phyloP scores from a whole-genome alignment of 179 eudicot genomes.

The Beta macrorhiza region DNA sequence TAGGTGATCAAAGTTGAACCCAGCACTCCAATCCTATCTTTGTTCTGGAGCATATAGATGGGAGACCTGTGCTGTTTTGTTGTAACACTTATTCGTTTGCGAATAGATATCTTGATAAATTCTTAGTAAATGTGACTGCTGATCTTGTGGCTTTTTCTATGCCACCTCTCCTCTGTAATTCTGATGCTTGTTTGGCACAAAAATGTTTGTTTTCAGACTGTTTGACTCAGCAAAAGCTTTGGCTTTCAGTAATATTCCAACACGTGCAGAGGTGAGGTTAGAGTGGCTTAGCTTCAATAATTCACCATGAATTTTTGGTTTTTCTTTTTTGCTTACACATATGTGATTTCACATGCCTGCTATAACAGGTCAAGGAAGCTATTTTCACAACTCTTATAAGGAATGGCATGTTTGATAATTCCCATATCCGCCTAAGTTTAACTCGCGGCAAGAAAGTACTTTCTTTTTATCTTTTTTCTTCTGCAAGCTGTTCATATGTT shows the following conservation, averaged over 20 bases:
- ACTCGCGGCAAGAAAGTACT: constrained; percentile 93
- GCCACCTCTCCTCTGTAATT: background rate
- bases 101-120: background rate
- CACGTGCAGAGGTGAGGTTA: constrained; percentile 69
- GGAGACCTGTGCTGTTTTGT: background rate
- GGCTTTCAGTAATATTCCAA: constrained; percentile 77
- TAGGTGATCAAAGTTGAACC: background rate
- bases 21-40: background rate
- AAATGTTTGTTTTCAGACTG: constrained; percentile 45
- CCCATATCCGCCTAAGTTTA: constrained; percentile 87
- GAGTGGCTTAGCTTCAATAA: background rate
- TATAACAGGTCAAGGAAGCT: constrained; percentile 81
- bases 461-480: background rate
- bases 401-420: constrained; percentile 92
- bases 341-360: constrained; percentile 5
- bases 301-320: background rate
- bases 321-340: constrained; percentile 1
- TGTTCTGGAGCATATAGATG: background rate
- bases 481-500: constrained; percentile 1
- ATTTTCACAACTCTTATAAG: constrained; percentile 77
- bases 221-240: constrained; percentile 98
- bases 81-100: background rate
- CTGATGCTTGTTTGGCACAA: constrained; percentile 12
- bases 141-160: background rate
- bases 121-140: background rate